A percentile compares a stretch with the other conserved stretches of the same genome.
These are phyloP conservation scores for Hansfordia pulvinata DNA, from an alignment of 2,329 filamentous ascomycete genomes.

Conservation along the genomic window DNA sequence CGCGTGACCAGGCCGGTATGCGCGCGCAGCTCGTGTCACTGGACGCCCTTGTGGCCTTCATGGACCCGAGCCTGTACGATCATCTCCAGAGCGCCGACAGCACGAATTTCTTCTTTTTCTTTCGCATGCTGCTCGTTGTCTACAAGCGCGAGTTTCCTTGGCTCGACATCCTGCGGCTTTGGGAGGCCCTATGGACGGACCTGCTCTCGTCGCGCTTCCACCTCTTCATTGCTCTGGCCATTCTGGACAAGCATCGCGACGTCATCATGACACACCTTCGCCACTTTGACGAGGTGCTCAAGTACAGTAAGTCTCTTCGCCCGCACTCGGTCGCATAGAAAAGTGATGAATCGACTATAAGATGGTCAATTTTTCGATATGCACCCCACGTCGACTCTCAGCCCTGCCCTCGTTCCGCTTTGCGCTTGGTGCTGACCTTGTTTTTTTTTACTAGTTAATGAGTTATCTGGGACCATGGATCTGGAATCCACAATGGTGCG, in stretches of 20 bases:
- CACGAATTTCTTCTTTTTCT: slow-evolving; percentile 99
- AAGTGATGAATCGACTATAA: slow-evolving; percentile 5
- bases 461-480: slow-evolving; percentile 87
- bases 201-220: slow-evolving; percentile 83
- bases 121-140: slow-evolving; percentile 97
- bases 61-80: slow-evolving; percentile 88
- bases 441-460: slow-evolving; percentile 54
- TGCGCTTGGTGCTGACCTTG: too few species aligned
- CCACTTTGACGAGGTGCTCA: slow-evolving; percentile 93
- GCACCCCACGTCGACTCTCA: too few species aligned
- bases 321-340: slow-evolving; percentile 1
- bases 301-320: slow-evolving; percentile 59
- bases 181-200: slow-evolving; percentile 94
- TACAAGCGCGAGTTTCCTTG: slow-evolving; percentile 96
- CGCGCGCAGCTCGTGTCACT: slow-evolving; percentile 78
- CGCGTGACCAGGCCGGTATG: slow-evolving; percentile 95
- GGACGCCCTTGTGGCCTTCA: slow-evolving; percentile 89
- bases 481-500: slow-evolving; percentile 74
- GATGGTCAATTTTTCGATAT: too few species aligned
- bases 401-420: too few species aligned
- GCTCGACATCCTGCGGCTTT: slow-evolving; percentile 72
- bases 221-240: slow-evolving; percentile 84
- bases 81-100: slow-evolving; percentile 84
- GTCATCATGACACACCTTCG: slow-evolving; percentile 91
- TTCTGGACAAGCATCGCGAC: slow-evolving; percentile 89